Percentiles rank a stretch among this genome's conserved stretches.
Conservation (phyloP, 1,284 basidiomycete species). For the Ustilago loliicola region DNA sequence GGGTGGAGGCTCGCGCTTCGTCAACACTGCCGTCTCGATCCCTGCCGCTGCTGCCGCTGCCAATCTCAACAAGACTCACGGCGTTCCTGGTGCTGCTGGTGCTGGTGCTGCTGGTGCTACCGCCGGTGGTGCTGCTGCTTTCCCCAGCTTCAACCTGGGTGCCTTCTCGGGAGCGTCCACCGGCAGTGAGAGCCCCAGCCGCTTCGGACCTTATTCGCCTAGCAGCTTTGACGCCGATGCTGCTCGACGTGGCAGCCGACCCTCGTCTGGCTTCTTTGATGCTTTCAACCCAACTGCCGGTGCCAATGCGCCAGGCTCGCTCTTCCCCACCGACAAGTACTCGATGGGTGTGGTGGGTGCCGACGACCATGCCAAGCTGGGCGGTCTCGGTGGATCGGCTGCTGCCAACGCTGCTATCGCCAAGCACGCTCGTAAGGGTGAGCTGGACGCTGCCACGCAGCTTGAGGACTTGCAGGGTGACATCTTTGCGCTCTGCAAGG, state of each 20-base stretch:
- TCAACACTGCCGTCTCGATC: conserved; percentile 48
- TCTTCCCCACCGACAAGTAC: conserved; percentile 53
- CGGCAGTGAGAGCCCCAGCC: conserved; percentile 51
- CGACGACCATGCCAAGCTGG: conserved; percentile 44
- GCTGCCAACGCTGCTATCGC: conserved; percentile 32
- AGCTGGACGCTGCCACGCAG: conserved; percentile 85
- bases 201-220: conserved; percentile 55
- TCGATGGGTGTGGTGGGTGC: conserved; percentile 44
- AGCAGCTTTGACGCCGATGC: conserved; percentile 43
- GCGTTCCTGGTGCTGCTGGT: conserved; percentile 10
- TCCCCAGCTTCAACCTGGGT: conserved; percentile 53
- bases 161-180: conserved; percentile 42
- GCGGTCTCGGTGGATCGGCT: conserved; percentile 21
- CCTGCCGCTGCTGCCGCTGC: conserved; percentile 33
- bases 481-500: conserved; percentile 93
- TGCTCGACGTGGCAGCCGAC: conserved; percentile 46
- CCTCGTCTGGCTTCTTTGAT: conserved; percentile 60
- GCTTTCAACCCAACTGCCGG: conserved; percentile 56
- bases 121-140: conserved; percentile 18
- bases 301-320: conserved; percentile 43
- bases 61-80: conserved; percentile 17
- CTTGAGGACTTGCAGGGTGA: conserved; percentile 94
- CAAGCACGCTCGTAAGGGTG: conserved; percentile 77
- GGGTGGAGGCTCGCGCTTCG: conserved; percentile 47
- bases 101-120: conserved; percentile 14